A percentile compares a stretch with the other conserved stretches of the same genome.
Evolutionary conservation across 2,329 filamentous ascomycete species (phyloP).

Genomic region (Colletotrichum kahawae): DNA sequence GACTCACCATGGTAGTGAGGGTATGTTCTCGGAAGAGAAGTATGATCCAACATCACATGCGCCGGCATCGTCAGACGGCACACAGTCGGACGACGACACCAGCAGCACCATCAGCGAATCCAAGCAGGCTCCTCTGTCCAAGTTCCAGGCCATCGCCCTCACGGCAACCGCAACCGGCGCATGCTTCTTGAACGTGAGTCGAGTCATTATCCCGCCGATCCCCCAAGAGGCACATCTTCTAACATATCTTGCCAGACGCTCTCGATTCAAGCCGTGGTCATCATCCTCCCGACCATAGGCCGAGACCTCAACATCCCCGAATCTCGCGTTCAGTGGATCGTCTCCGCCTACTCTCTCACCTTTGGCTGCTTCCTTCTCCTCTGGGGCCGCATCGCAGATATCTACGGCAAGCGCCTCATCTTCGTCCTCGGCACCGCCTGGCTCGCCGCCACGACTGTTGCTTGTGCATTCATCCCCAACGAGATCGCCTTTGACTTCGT

Average conservation of each 20-base stretch:
- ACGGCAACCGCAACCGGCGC: slow-evolving; percentile 61
- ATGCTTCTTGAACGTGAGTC: slow-evolving; percentile 58
- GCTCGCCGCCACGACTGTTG: slow-evolving; percentile 62
- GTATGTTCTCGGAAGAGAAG: neutral
- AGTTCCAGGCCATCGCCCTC: slow-evolving; percentile 57
- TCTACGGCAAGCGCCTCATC: slow-evolving; percentile 69
- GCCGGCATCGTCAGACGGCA: neutral
- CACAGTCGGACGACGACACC: slow-evolving; percentile 23
- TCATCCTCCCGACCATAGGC: slow-evolving; percentile 67
- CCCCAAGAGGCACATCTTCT: neutral
- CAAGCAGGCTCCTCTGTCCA: slow-evolving; percentile 46
- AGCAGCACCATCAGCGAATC: slow-evolving; percentile 1
- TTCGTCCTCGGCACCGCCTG: slow-evolving; percentile 70
- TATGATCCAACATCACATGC: neutral
- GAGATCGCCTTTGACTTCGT: slow-evolving; percentile 74
- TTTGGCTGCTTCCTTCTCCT: slow-evolving; percentile 73
- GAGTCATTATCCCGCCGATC: neutral
- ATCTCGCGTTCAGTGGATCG: slow-evolving; percentile 67
- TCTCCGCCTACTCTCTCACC: slow-evolving; percentile 68
- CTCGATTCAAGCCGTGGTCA: slow-evolving; percentile 63
- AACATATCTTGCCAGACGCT: slow-evolving; percentile 48
- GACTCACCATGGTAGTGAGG: neutral
- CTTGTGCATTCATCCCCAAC: slow-evolving; percentile 67
- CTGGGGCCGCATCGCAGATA: slow-evolving; percentile 71
- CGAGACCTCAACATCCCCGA: slow-evolving; percentile 60